A percentile compares a stretch with the other conserved stretches of the same genome.
Evolutionary conservation across 352 stramenopile genomes (phyloP).

Genomic region (Globisporangium camurandrum): DNA sequence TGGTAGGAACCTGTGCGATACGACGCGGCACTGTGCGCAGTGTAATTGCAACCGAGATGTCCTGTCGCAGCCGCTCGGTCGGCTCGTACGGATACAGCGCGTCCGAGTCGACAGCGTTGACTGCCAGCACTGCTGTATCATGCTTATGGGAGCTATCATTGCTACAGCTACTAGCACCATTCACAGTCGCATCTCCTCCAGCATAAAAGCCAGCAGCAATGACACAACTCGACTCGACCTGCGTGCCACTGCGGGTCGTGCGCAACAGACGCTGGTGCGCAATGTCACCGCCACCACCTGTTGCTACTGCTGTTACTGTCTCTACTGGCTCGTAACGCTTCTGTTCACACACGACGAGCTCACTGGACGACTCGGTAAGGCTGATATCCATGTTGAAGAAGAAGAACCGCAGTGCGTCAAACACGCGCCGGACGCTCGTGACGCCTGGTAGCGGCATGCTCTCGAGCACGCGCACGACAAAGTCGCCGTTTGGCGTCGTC

Average conservation of each 20-base stretch:
- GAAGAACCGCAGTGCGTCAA: slow-evolving; percentile 30
- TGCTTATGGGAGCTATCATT: too few relatives aligned
- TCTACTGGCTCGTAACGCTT: too few relatives aligned
- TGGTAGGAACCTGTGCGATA: too few relatives aligned
- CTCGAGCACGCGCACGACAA: too few relatives aligned
- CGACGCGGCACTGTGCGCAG: too few relatives aligned
- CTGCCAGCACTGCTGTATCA: slow-evolving; percentile 25
- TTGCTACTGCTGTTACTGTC: too few relatives aligned
- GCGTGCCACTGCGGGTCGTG: slow-evolving; percentile 40
- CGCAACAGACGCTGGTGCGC: too few relatives aligned
- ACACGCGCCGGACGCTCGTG: slow-evolving; percentile 26
- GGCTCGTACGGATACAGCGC: slow-evolving; percentile 35
- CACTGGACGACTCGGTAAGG: slow-evolving; percentile 30
- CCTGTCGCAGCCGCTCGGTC: slow-evolving; percentile 22
- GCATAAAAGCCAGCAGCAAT: slow-evolving; percentile 25
- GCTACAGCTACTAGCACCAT: too few relatives aligned
- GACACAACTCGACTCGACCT: slow-evolving; percentile 26
- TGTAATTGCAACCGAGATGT: slow-evolving; percentile 16
- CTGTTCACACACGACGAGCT: slow-evolving; percentile 50
- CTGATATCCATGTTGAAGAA: slow-evolving; percentile 39
- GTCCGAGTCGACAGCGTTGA: slow-evolving; percentile 33
- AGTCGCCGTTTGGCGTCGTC: too few relatives aligned
- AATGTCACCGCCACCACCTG: too few relatives aligned
- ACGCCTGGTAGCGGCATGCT: slow-evolving; percentile 27
- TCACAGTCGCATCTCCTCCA: slow-evolving; percentile 11